Evolutionary conservation across 2,329 filamentous ascomycete species (phyloP).

Genomic region (Gnomoniopsis sp.): DNA sequence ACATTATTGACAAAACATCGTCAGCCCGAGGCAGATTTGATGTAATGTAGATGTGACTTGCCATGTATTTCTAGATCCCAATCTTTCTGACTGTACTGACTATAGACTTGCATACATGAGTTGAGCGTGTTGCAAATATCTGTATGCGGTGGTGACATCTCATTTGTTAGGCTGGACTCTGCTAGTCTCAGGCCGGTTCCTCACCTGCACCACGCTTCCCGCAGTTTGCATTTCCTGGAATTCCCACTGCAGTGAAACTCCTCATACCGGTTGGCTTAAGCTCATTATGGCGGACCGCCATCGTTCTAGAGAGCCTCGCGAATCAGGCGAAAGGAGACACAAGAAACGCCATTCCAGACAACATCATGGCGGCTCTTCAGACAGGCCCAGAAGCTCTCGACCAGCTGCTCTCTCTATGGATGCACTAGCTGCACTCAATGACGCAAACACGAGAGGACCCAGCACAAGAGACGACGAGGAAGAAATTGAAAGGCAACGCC

Average conservation of each 20-base stretch:
- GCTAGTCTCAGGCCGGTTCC: background rate
- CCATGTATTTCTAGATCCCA: background rate
- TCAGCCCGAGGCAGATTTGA: background rate
- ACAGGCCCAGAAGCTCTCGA: constrained; percentile 15
- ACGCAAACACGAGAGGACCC: constrained; percentile 15
- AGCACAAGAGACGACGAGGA: constrained; percentile 5
- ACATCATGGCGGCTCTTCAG: constrained; percentile 15
- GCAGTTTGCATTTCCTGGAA: background rate
- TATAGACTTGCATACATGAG: background rate
- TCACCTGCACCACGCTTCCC: background rate
- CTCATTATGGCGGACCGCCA: constrained; percentile 1
- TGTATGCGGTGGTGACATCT: background rate
- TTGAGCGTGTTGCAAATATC: background rate
- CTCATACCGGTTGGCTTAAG: background rate
- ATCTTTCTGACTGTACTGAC: background rate
- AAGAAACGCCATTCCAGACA: constrained; percentile 20
- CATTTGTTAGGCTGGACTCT: background rate
- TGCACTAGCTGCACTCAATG: constrained; percentile 25
- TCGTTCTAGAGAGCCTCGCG: constrained; percentile 17
- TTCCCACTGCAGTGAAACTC: background rate
- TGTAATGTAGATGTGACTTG: background rate
- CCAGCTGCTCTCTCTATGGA: constrained; percentile 24
- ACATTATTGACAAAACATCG: constrained; percentile 8
- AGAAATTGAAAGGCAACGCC: constrained; percentile 13
- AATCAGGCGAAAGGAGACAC: constrained; percentile 20